Base-by-base conservation (phyloP, 164 flowering plant species). In the Vitis cinerea region DNA sequence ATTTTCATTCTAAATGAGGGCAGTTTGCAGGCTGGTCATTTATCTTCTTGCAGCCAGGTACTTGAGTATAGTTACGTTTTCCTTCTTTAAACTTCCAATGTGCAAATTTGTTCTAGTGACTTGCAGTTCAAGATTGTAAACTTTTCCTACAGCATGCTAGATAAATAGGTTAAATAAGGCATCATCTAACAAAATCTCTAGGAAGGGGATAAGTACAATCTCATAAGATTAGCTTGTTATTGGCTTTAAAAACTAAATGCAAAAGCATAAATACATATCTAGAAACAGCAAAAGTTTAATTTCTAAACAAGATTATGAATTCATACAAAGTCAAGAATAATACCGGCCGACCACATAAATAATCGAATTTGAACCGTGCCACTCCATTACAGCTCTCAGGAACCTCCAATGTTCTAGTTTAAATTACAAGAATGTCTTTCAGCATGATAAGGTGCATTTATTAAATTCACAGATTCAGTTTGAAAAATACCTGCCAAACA, bases 311-410 rank as follows among this genome's bases (percentile, higher is more conserved):
- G 50, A 50, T 37, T 17, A 60, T 13, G 55, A 64, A 50, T 3
- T 13, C 10, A 59, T 30, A 47, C 8, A 71, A 76, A 67, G 60
- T 61, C 6, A 67, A 61, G 71, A 27, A 68, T 13, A 61, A 17
- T 90, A 95, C 99, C 91, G 98, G 94, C 63, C 83, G 89, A 59
- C 97, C 96, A 80, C 98, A 95, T n/a, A 95, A 81, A 83, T 90
- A 87, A 17, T 95, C 96, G 70, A 93, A 95, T 70, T 88, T 71
- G 80, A 95, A 90, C 59, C 96, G 78, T 70, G 96, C 98, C 65
- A 89, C 86, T 63, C 99, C 99, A 69, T 88, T 77, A 69, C 96
- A 93, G 87, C 96, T 88, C 78, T 93, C 83, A 64, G 86, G 86
- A 72, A 95, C 97, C 73, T 91, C 91, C 89, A 95, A 60, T 37